A percentile compares a stretch with the other conserved stretches of the same genome.
Evolutionary conservation across 2,329 filamentous ascomycete species (phyloP).

Genomic region (Neofusicoccum kwambonambiense): DNA sequence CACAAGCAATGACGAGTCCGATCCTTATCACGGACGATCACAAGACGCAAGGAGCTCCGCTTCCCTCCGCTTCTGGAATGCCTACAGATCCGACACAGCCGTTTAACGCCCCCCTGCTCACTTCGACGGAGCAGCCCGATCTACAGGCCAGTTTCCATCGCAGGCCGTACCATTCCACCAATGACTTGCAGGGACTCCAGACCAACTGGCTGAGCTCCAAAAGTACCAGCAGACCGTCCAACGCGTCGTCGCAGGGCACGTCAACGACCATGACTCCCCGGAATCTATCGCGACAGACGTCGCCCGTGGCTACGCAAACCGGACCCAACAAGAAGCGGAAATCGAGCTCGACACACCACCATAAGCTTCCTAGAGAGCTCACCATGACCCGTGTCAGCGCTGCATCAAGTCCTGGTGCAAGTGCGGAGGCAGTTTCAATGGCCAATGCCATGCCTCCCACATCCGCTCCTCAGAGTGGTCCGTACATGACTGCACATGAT

Average conservation of each 20-base stretch:
- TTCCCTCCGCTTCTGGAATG: slow-evolving; percentile 35
- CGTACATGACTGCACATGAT: slow-evolving; percentile 17
- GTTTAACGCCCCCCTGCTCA: slow-evolving; percentile 6
- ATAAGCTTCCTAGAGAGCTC: slow-evolving; percentile 69
- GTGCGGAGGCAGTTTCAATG: background rate
- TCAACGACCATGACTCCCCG: slow-evolving; percentile 57
- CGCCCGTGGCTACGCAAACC: slow-evolving; percentile 59
- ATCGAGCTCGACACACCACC: slow-evolving; percentile 53
- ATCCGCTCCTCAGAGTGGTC: slow-evolving; percentile 30
- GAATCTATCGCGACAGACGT: slow-evolving; percentile 70
- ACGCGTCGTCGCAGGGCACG: slow-evolving; percentile 31
- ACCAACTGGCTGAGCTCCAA: background rate
- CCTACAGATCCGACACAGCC: slow-evolving; percentile 24
- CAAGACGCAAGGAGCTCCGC: slow-evolving; percentile 64
- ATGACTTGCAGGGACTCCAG: slow-evolving; percentile 62
- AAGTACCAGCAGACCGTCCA: background rate
- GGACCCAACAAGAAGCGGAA: slow-evolving; percentile 82
- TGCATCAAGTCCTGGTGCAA: background rate
- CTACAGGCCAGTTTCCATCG: slow-evolving; percentile 45
- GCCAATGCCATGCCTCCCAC: slow-evolving; percentile 23
- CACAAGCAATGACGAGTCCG: slow-evolving; percentile 79
- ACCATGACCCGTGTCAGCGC: slow-evolving; percentile 81
- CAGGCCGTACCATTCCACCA: slow-evolving; percentile 57
- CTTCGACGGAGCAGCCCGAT: slow-evolving; percentile 3
- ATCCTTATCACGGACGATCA: slow-evolving; percentile 97